phyloP scores from a whole-genome alignment of 2,329 filamentous ascomycete genomes.

The Claviceps capensis region DNA sequence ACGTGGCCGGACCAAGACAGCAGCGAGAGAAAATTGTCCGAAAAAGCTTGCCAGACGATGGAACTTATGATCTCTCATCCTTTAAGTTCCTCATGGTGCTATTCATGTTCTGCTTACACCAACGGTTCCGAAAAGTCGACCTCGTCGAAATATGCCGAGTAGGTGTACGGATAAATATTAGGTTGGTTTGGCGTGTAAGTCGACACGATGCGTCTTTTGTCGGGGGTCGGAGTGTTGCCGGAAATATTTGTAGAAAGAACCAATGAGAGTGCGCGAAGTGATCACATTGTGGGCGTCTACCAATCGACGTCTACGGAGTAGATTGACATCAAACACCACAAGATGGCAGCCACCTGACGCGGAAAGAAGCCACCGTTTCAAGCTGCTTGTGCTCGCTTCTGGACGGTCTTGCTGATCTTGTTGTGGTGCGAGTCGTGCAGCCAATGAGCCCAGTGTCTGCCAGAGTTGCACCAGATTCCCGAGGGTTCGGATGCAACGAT shows the following conservation, averaged over 20 bases:
- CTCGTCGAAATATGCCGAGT: not conserved
- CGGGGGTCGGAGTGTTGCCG: not conserved
- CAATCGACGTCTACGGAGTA: slow-evolving; percentile 3
- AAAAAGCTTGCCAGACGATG: not conserved
- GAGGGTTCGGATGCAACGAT: too few species aligned
- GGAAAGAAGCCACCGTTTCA: not conserved
- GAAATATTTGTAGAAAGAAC: not conserved
- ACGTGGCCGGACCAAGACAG: not conserved
- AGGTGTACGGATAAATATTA: not conserved
- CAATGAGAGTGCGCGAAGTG: slow-evolving; percentile 5
- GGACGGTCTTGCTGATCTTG: too few species aligned
- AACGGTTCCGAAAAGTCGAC: not conserved
- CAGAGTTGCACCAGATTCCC: too few species aligned
- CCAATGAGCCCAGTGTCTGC: too few species aligned
- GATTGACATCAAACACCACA: not conserved
- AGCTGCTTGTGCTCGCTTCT: not conserved
- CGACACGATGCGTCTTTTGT: not conserved
- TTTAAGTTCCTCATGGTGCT: not conserved
- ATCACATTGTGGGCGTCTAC: slow-evolving; percentile 6
- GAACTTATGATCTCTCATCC: not conserved
- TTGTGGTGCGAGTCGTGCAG: not conserved
- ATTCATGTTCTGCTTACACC: not conserved
- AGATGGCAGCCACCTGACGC: not conserved
- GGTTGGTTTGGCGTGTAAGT: not conserved
- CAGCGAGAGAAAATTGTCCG: not conserved